Conservation (phyloP, 2,329 filamentous ascomycete species). For the Talaromyces islandicus region DNA sequence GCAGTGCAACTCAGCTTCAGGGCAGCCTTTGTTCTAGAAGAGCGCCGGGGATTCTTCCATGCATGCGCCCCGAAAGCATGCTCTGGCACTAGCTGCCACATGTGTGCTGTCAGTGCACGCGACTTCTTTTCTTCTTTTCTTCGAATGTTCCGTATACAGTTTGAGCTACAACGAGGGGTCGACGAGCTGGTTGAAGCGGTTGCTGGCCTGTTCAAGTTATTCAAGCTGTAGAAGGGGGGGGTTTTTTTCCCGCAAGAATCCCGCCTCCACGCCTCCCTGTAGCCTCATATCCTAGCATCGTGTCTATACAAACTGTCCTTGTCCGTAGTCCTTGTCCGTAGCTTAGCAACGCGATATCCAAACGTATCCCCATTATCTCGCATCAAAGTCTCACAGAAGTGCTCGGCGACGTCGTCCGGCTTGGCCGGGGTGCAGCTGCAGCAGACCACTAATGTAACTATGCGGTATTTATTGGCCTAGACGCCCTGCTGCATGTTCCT, state of each 20-base stretch:
- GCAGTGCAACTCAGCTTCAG: neutral
- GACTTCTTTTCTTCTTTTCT: neutral
- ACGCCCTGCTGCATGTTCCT: neutral
- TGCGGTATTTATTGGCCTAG: neutral
- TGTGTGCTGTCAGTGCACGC: neutral
- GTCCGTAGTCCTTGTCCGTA: too few species aligned
- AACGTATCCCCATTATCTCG: neutral
- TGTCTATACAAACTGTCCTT: neutral
- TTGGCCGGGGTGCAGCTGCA: neutral
- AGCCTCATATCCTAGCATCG: neutral
- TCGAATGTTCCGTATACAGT: neutral
- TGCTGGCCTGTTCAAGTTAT: neutral
- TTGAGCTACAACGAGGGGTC: neutral
- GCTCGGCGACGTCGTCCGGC: neutral
- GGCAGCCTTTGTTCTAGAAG: constrained; percentile 1
- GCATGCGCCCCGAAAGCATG: neutral
- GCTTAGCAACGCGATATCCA: neutral
- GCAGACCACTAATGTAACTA: neutral
- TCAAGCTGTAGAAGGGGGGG: neutral
- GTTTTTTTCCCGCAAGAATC: too few species aligned
- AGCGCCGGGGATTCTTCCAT: neutral
- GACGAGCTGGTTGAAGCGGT: neutral
- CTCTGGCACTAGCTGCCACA: neutral
- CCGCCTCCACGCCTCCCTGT: neutral
- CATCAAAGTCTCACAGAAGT: neutral